These are phyloP conservation scores for Paxillus rubicundulus DNA, from an alignment of 768 basidiomycete genomes.

Conservation along the genomic window DNA sequence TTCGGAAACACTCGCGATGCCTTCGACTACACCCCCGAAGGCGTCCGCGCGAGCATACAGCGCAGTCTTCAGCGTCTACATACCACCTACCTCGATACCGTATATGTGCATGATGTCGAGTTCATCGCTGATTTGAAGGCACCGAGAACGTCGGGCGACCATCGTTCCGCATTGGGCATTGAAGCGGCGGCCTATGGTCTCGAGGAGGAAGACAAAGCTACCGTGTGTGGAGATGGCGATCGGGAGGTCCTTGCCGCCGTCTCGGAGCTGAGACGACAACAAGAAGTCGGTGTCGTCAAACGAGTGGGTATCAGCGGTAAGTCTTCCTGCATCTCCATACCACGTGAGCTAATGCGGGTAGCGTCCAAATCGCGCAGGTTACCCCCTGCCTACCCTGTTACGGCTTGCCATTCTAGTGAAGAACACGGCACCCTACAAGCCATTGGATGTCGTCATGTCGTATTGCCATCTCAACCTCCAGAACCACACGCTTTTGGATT, in stretches of 20 bases:
- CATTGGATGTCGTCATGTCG: conserved; percentile 75
- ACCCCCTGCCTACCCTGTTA: conserved; percentile 78
- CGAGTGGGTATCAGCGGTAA: conserved; percentile 79
- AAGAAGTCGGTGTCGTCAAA: conserved; percentile 69
- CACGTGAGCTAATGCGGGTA: not conserved
- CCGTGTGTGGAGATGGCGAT: conserved; percentile 67
- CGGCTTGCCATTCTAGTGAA: conserved; percentile 75
- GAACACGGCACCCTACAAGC: conserved; percentile 61
- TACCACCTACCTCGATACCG: conserved; percentile 75
- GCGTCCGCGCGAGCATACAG: conserved; percentile 62
- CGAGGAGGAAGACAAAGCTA: conserved; percentile 51
- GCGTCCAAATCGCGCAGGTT: conserved; percentile 45
- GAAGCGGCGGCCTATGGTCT: conserved; percentile 68
- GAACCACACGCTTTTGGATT: conserved; percentile 58
- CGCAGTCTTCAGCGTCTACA: conserved; percentile 67
- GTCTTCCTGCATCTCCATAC: conserved; percentile 11
- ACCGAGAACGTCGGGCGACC: conserved; percentile 54
- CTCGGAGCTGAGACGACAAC: conserved; percentile 60
- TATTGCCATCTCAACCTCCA: conserved; percentile 82
- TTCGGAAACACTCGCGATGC: conserved; percentile 50
- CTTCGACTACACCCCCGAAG: conserved; percentile 73
- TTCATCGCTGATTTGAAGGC: conserved; percentile 57
- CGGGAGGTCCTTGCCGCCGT: conserved; percentile 67
- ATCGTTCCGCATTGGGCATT: conserved; percentile 48
- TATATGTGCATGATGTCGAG: conserved; percentile 86